Percentiles rank a stretch among this genome's conserved stretches.
These are phyloP conservation scores for Verticillium nubilum DNA, from an alignment of 2,329 filamentous ascomycete genomes.

Conservation along the genomic window DNA sequence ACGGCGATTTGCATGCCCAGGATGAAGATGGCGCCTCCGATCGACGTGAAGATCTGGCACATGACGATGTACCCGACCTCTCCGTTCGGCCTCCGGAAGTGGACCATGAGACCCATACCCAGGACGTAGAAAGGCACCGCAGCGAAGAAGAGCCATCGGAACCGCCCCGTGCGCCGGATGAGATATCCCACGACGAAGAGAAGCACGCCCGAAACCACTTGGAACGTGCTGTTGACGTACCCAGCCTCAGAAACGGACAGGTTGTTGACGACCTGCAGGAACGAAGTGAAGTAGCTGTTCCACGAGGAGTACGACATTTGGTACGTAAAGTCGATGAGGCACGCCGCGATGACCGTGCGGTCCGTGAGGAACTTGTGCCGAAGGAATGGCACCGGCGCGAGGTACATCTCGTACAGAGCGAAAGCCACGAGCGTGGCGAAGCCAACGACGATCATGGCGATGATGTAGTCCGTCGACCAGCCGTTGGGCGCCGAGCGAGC, in stretches of 20 bases:
- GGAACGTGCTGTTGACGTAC: constrained; percentile 44
- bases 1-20: constrained; percentile 19
- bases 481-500: constrained; percentile 37
- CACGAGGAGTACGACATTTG: constrained; percentile 47
- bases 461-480: constrained; percentile 48
- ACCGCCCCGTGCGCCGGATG: constrained; percentile 38
- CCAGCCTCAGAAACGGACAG: constrained; percentile 34
- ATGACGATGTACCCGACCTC: constrained; percentile 43
- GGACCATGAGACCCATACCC: constrained; percentile 27
- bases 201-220: constrained; percentile 44
- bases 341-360: constrained; percentile 48
- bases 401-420: constrained; percentile 48
- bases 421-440: constrained; percentile 51
- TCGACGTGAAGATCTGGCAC: constrained; percentile 48
- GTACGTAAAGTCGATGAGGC: constrained; percentile 35
- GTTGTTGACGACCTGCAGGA: constrained; percentile 46
- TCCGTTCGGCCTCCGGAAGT: constrained; percentile 29
- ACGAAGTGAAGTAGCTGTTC: constrained; percentile 51
- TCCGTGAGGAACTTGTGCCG: constrained; percentile 43
- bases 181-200: constrained; percentile 40
- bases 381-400: constrained; percentile 54
- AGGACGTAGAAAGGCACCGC: constrained; percentile 29
- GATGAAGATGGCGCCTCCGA: constrained; percentile 48
- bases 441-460: constrained; percentile 57
- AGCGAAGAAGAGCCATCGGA: constrained; percentile 38